Evolutionary conservation across 208 protist species (phyloP).

Genomic region (Naegleria fowleri): DNA sequence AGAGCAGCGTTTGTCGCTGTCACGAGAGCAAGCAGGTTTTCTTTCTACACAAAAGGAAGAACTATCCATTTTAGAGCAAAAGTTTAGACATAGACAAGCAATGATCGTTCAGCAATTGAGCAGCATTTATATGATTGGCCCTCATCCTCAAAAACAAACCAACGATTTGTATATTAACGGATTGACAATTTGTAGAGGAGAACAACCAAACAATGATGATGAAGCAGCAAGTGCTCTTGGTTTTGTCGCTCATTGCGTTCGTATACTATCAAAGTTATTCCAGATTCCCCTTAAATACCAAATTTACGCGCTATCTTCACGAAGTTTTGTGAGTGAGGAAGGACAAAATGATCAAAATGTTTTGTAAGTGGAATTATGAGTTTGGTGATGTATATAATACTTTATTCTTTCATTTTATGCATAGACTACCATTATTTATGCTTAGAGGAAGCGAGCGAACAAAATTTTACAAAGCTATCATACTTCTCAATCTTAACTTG

Average conservation of each 20-base stretch:
- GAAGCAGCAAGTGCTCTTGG: conserved; percentile 7
- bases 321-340: conserved; percentile 11
- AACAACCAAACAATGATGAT: background rate
- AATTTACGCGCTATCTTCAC: background rate
- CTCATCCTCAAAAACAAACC: conserved; percentile 9
- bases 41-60: conserved; percentile 6
- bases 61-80: background rate
- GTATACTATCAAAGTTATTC: conserved; percentile 12
- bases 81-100: background rate
- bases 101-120: background rate
- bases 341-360: background rate
- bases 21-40: background rate
- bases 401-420: background rate
- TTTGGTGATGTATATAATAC: background rate
- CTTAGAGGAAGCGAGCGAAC: background rate
- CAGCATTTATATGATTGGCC: conserved; percentile 4
- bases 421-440: conserved; percentile 14
- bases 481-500: background rate
- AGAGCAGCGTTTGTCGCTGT: background rate
- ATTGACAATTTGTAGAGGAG: background rate
- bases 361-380: background rate
- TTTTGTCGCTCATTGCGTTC: background rate
- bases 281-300: conserved; percentile 6
- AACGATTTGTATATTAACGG: conserved; percentile 11
- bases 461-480: background rate